phyloP scores from a whole-genome alignment of 2,329 filamentous ascomycete species.

The Hymenoscyphus infarciens region DNA sequence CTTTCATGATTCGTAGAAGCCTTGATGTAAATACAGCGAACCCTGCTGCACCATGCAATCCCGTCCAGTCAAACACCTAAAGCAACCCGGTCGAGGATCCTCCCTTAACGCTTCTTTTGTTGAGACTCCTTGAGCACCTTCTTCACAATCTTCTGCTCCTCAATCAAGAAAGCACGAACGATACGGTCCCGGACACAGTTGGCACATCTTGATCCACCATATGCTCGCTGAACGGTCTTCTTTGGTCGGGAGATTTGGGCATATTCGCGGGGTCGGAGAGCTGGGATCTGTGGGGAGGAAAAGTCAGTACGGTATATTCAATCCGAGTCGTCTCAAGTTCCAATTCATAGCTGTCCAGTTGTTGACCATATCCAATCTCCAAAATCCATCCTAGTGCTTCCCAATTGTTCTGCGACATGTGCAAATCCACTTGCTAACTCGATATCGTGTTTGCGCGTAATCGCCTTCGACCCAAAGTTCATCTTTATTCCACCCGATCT shows the following conservation, averaged over 20 bases:
- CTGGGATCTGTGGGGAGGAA: slow-evolving; percentile 65
- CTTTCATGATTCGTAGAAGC: slow-evolving; percentile 32
- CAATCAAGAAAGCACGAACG: slow-evolving; percentile 96
- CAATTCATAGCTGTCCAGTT: neutral
- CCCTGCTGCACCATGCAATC: slow-evolving; percentile 35
- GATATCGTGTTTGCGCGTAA: neutral
- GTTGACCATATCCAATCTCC: neutral
- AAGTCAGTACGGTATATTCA: slow-evolving; percentile 32
- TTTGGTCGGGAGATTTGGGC: slow-evolving; percentile 94
- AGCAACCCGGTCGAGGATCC: slow-evolving; percentile 31
- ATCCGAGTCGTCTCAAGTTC: neutral
- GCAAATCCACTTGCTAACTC: neutral
- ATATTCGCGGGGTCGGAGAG: slow-evolving; percentile 98
- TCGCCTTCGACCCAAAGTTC: neutral
- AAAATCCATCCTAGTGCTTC: neutral
- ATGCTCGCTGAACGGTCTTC: slow-evolving; percentile 99
- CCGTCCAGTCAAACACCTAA: slow-evolving; percentile 35
- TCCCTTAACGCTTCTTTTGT: slow-evolving; percentile 50
- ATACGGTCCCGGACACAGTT: slow-evolving; percentile 98
- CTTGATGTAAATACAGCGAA: slow-evolving; percentile 36
- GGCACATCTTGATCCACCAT: slow-evolving; percentile 96
- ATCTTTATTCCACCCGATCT: neutral
- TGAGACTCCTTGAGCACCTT: slow-evolving; percentile 99
- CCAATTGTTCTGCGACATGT: neutral
- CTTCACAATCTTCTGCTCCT: slow-evolving; percentile 99